phyloP scores from a whole-genome alignment of 192 early-diverging fungal species.

The Backusella mclennaniae region DNA sequence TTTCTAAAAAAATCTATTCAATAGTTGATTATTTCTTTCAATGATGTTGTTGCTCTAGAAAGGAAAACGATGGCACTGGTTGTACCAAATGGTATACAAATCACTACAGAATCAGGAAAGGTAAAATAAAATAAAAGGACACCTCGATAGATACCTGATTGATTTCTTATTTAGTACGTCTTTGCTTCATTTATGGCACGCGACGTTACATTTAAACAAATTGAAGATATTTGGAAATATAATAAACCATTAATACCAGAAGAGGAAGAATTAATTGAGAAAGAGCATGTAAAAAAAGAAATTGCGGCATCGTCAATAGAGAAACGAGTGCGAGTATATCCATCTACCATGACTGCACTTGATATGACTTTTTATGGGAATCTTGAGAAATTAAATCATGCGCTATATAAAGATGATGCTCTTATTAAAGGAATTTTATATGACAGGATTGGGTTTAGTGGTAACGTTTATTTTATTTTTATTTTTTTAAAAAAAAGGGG shows the following conservation, averaged over 20 bases:
- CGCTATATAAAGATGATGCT: not conserved
- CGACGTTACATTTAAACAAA: conserved; percentile 68
- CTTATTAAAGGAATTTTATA: not conserved
- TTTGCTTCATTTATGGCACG: conserved; percentile 86
- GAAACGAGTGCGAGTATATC: not conserved
- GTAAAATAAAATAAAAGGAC: not conserved
- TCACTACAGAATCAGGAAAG: conserved; percentile 65
- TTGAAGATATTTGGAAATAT: conserved; percentile 59
- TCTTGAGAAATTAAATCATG: not conserved
- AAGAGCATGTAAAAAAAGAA: not conserved
- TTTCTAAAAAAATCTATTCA: not conserved
- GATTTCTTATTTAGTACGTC: conserved; percentile 47
- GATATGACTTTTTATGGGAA: not conserved
- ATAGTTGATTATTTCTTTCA: conserved; percentile 64
- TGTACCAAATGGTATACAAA: conserved; percentile 83
- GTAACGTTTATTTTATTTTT: not conserved
- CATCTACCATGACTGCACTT: not conserved
- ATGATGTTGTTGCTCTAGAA: conserved; percentile 76
- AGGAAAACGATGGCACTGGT: conserved; percentile 79
- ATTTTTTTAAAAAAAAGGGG: not conserved
- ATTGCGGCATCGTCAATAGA: not conserved
- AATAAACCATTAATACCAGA: not conserved
- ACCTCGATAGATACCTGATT: not conserved
- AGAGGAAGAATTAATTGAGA: not conserved
- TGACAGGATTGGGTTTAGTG: not conserved